These are phyloP conservation scores for Plantago elongata DNA, from an alignment of 257 asterid species.

Conservation along the genomic window DNA sequence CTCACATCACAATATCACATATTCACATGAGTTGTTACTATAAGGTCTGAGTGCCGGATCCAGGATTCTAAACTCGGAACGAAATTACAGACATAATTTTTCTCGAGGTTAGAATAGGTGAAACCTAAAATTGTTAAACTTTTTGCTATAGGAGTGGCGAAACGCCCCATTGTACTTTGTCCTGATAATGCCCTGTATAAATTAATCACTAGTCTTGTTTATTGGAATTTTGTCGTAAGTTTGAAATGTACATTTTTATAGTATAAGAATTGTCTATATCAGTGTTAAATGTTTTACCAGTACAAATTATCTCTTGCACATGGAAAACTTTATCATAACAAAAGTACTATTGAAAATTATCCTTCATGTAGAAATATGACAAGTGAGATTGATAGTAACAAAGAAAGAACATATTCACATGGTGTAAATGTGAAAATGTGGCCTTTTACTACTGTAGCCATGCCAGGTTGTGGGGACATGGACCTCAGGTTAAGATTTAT, in stretches of 20 bases:
- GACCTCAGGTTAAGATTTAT: slow-evolving; percentile 10
- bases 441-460: slow-evolving; percentile 20
- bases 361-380: neutral
- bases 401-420: slow-evolving; percentile 17
- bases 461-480: slow-evolving; percentile 11
- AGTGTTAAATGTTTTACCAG: neutral
- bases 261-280: slow-evolving; percentile 10
- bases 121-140: too few relatives aligned
- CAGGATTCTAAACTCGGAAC: too few relatives aligned
- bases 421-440: slow-evolving; percentile 17
- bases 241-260: neutral
- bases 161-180: too few relatives aligned
- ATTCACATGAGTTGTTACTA: too few relatives aligned
- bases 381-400: neutral
- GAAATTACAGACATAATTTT: too few relatives aligned
- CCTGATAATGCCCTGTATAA: too few relatives aligned
- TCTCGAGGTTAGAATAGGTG: too few relatives aligned
- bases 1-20: too few relatives aligned
- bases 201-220: too few relatives aligned
- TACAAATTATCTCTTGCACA: neutral
- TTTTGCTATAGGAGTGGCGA: too few relatives aligned
- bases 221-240: neutral
- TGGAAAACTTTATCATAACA: neutral
- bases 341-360: neutral
- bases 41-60: too few relatives aligned